Conservation (phyloP, 208 protist species). For the Strigomonas culicis region DNA sequence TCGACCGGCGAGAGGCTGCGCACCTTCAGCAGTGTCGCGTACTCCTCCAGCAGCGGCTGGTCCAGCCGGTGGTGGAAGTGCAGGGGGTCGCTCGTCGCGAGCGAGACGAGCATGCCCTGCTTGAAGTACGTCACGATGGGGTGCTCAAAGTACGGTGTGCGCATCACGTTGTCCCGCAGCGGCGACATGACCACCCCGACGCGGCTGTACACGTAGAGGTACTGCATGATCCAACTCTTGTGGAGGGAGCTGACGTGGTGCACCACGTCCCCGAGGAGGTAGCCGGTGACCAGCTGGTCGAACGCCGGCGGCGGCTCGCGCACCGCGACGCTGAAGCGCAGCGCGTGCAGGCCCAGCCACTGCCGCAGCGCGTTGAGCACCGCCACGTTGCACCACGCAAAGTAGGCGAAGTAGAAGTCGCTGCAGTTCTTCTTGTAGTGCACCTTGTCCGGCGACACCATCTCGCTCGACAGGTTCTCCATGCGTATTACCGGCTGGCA, state of each 20-base stretch:
- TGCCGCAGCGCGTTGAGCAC: conserved; percentile 94
- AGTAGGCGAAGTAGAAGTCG: conserved; percentile 98
- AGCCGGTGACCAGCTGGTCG: conserved; percentile 93
- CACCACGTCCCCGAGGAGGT: conserved; percentile 94
- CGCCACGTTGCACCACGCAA: conserved; percentile 97
- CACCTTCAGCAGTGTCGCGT: conserved; percentile 85
- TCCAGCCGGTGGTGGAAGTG: conserved; percentile 86
- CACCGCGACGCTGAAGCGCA: conserved; percentile 93
- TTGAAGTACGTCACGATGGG: conserved; percentile 94
- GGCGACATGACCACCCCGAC: conserved; percentile 97
- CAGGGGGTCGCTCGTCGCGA: conserved; percentile 97
- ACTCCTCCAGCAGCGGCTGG: conserved; percentile 86
- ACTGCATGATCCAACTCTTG: conserved; percentile 96
- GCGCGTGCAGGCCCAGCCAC: conserved; percentile 65
- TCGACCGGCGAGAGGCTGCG: conserved; percentile 72
- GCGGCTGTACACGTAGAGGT: conserved; percentile 97
- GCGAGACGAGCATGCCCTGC: conserved; percentile 94
- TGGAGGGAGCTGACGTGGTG: conserved; percentile 95
- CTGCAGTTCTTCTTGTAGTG: conserved; percentile 83
- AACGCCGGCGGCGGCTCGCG: conserved; percentile 80
- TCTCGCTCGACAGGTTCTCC: conserved; percentile 41
- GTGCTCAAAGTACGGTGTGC: conserved; percentile 94
- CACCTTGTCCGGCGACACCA: conserved; percentile 52
- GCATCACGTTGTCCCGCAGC: conserved; percentile 96
- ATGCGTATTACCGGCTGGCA: conserved; percentile 38